phyloP scores from a whole-genome alignment of 2,329 filamentous ascomycete genomes.

The Teratosphaeria pseudoeucalypti region DNA sequence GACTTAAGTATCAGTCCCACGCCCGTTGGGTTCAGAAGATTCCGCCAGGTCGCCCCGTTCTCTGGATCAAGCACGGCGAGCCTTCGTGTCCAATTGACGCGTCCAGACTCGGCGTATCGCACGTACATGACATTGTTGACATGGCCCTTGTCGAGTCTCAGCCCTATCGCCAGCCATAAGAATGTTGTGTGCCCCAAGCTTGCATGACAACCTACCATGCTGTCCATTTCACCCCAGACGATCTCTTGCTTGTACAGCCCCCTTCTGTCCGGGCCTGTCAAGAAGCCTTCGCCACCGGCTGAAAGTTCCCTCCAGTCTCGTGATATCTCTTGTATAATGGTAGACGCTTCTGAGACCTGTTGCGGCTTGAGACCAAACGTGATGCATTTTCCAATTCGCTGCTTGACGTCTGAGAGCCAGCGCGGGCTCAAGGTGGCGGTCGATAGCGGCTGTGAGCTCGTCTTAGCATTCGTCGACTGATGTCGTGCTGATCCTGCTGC shows the following conservation, averaged over 20 bases:
- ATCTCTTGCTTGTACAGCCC: conserved; percentile 58
- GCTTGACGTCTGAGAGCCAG: conserved; percentile 61
- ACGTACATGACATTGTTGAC: conserved; percentile 83
- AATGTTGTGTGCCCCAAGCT: background rate
- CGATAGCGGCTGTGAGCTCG: background rate
- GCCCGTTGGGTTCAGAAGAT: conserved; percentile 55
- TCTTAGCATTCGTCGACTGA: background rate
- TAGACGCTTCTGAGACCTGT: conserved; percentile 49
- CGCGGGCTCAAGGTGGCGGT: conserved; percentile 35
- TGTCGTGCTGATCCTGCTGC: background rate
- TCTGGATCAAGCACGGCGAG: conserved; percentile 54
- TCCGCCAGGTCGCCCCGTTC: conserved; percentile 54
- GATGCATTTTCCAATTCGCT: conserved; percentile 63
- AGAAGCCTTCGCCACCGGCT: conserved; percentile 64
- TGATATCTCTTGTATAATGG: conserved; percentile 50
- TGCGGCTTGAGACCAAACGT: conserved; percentile 55
- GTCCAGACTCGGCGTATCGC: conserved; percentile 69
- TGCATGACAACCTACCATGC: conserved; percentile 38
- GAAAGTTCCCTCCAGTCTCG: conserved; percentile 61
- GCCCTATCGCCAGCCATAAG: conserved; percentile 16
- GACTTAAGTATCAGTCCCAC: conserved; percentile 68
- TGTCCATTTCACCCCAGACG: conserved; percentile 74
- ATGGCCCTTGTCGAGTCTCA: conserved; percentile 42
- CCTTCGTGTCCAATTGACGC: conserved; percentile 68
- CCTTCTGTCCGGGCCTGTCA: conserved; percentile 52